Evolutionary conservation across 2,329 filamentous ascomycete genomes (phyloP), one percentile per base, ranked within the genome.

Genomic region (Trichoderma simmonsii): DNA sequence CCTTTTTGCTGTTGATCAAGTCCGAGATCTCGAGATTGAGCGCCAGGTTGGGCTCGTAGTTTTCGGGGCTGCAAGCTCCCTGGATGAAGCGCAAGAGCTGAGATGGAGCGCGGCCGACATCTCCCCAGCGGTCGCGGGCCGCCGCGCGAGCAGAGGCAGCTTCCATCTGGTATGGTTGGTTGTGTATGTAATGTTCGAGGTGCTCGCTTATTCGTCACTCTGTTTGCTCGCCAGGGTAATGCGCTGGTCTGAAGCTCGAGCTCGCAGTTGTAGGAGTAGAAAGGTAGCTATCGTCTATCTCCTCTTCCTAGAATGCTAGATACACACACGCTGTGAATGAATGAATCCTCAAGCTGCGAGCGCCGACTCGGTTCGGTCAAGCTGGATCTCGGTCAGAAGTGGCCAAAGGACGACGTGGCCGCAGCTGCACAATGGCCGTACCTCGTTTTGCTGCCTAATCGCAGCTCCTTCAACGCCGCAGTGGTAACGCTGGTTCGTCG

Each of bases 31-130:
- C 96, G 80, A 99, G 93, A 80, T 96, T 97, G 75, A 99, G 86
- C 72, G 95, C 96, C 70, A 99, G 91, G 80, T 99, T 98, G 74
- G 96, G 95, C 85, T 99, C 96, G 86, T 94, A 98, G 85, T 98
- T 98, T 81, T 97, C 93, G 66, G 96, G 94, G 79, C 96, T 97
- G 86, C 96, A 98, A 75, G 96, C 95, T 84, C 95, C 95, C 81
- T 96, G 91, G 82, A 99, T 97, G 83, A 95, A 98, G 83, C 96
- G 92, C 85, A 97, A 95, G 73, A 99, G 89, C 81, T 95, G 94
- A 72, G 95, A 95, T 75, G 92, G 90, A 71, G 92, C 90, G 74
- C 93, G 90, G 81, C 91, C 90, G 84, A 92, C 91, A 81, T 92
- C 92, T 83, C 91, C 90, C 88, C 96, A 98, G 82, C 95, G 94